Base-by-base conservation (phyloP, 2,329 filamentous ascomycete genomes). In the Coniochaeta ligniaria region DNA sequence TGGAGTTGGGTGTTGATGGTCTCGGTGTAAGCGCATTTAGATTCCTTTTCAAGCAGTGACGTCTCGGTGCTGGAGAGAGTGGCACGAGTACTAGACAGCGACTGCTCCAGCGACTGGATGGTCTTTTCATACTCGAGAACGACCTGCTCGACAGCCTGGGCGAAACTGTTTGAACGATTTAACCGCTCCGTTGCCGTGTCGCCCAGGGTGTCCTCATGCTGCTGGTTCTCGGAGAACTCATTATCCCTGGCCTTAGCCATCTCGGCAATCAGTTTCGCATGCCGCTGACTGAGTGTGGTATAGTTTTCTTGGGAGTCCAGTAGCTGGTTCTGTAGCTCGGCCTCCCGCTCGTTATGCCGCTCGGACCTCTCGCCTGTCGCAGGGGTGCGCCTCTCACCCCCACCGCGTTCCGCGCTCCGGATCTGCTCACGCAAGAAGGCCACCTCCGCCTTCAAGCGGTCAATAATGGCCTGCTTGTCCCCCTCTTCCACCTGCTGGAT, bases 81-180 rank as follows among this genome's bases (percentile, higher is more conserved):
- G 36, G 90, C 83, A 61, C 95, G 85, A 1, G 95, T 98, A 69
- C 87, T 95, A 0, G 93, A 93, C 16, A 99, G 83, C 1, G 93
- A 97, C 58, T 92, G 87, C 74, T 99, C 95, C 17, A 99, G 83
- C 59, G 86, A 89, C 72, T 98, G 93, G 57, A 99, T 99, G 0
- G 96, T 99, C 81, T 96, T 98, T 73, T 99, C 96, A 71, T 99
- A 99, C 75, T 99, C 95, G 57, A 98, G 79, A 3, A 99, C 92
- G 24, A 99, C 92, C 70, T 96, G 91, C 70, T 99, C 95, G 22
- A 99, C 94, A 31, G 94, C 94, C 71, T 96, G 90, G 1, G 94
- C 93, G 71, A 99, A 98, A 0, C 91, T 96, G 72, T 96, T 96
- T 20, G 96, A 99, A 45, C 95, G 88, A 72, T 97, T 96, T 65